Percentiles rank a stretch among this genome's conserved stretches.
Conservation (phyloP, 2,329 filamentous ascomycete species). For the Fusarium staphyleae region DNA sequence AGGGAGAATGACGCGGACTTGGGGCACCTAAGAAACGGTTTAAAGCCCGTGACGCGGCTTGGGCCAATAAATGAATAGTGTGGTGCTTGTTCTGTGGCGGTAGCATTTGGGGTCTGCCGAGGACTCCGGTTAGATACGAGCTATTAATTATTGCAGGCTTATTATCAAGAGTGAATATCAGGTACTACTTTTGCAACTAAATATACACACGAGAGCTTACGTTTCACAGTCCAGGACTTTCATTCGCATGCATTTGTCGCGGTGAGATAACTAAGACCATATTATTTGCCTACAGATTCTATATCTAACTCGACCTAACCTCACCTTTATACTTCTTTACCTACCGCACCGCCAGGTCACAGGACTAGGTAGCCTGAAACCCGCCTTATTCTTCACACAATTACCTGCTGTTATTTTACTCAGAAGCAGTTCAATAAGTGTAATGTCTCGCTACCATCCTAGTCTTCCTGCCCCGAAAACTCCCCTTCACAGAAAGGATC, state of each 20-base stretch:
- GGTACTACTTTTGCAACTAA: too few species aligned
- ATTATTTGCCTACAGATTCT: too few species aligned
- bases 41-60: slow-evolving; percentile 35
- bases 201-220: too few species aligned
- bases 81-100: slow-evolving; percentile 13
- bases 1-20: slow-evolving; percentile 31
- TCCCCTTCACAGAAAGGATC: not conserved
- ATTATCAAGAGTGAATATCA: too few species aligned
- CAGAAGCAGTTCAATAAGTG: not conserved
- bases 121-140: slow-evolving; percentile 33
- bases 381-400: not conserved
- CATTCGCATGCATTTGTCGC: too few species aligned
- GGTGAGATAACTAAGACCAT: too few species aligned
- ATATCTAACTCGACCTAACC: too few species aligned
- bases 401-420: too few species aligned
- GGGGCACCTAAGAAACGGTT: slow-evolving; percentile 14
- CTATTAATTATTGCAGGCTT: too few species aligned
- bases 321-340: not conserved
- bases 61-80: slow-evolving; percentile 23
- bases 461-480: not conserved
- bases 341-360: not conserved
- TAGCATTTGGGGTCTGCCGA: slow-evolving; percentile 31
- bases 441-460: slow-evolving; percentile 1
- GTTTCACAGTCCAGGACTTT: too few species aligned
- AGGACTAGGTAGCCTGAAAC: not conserved